A percentile compares a stretch with the other conserved stretches of the same genome.
Evolutionary conservation across 768 basidiomycete genomes (phyloP).

Genomic region (Botryobasidium botryosum): DNA sequence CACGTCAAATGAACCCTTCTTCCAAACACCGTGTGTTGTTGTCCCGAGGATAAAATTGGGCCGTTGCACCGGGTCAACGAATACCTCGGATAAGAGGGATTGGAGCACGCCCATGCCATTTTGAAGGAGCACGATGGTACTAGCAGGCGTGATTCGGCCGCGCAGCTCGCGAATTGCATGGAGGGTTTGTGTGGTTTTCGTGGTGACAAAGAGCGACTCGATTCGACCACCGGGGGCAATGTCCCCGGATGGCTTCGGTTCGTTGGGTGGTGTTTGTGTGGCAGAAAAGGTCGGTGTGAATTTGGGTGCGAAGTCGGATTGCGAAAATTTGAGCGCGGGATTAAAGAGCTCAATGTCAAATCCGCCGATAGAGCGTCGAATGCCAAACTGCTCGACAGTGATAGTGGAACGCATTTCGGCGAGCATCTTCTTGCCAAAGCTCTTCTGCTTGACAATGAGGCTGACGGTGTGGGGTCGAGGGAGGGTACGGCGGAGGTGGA

Average conservation of each 20-base stretch:
- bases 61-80: slow-evolving; percentile 51
- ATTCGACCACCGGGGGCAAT: slow-evolving; percentile 27
- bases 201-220: slow-evolving; percentile 63
- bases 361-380: slow-evolving; percentile 7
- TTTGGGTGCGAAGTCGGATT: slow-evolving; percentile 4
- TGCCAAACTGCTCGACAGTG: slow-evolving; percentile 15
- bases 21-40: slow-evolving; percentile 65
- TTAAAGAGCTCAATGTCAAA: slow-evolving; percentile 16
- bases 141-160: slow-evolving; percentile 42
- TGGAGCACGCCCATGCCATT: slow-evolving; percentile 94
- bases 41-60: slow-evolving; percentile 77
- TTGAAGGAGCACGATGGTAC: slow-evolving; percentile 83
- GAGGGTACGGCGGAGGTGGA: slow-evolving; percentile 52
- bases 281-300: neutral
- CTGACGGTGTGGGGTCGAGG: slow-evolving; percentile 36
- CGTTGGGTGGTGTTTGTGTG: neutral
- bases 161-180: slow-evolving; percentile 39
- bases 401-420: neutral
- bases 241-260: neutral
- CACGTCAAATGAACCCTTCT: slow-evolving; percentile 33
- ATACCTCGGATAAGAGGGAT: slow-evolving; percentile 43
- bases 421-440: slow-evolving; percentile 2
- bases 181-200: slow-evolving; percentile 56
- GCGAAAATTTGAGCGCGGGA: neutral
- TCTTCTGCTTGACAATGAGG: slow-evolving; percentile 41